A percentile compares a stretch with the other conserved stretches of the same genome.
phyloP scores from a whole-genome alignment of 306 rosid genomes.

The Comarum palustre region DNA sequence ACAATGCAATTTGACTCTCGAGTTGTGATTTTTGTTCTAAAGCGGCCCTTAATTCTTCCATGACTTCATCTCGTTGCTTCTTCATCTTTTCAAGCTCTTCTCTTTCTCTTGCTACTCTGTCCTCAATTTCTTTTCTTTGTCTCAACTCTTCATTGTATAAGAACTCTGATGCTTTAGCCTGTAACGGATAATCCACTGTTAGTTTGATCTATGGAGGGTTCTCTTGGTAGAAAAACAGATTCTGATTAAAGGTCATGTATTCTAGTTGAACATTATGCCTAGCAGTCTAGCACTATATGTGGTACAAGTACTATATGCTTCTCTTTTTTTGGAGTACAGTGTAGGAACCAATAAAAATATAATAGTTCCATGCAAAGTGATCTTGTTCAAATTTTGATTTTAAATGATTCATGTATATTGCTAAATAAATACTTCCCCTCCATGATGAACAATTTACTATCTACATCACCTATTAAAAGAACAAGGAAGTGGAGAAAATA shows the following conservation, averaged over 20 bases:
- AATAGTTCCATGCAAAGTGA: neutral
- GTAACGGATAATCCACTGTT: slow-evolving; percentile 14
- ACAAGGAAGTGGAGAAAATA: neutral
- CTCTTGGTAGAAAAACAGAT: neutral
- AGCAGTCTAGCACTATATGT: neutral
- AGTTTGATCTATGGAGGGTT: slow-evolving; percentile 1
- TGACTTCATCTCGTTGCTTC: slow-evolving; percentile 37
- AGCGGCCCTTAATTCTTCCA: slow-evolving; percentile 52
- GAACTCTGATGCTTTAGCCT: slow-evolving; percentile 54
- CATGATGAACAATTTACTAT: neutral
- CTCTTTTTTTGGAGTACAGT: neutral
- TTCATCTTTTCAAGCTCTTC: slow-evolving; percentile 47
- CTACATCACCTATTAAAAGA: neutral
- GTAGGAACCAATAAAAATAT: neutral
- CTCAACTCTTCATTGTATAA: slow-evolving; percentile 49
- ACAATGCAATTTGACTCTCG: slow-evolving; percentile 51
- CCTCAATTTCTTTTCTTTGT: slow-evolving; percentile 59
- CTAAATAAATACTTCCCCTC: neutral
- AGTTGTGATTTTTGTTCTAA: slow-evolving; percentile 42
- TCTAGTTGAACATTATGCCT: slow-evolving; percentile 6
- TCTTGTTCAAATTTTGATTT: neutral
- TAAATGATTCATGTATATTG: neutral
- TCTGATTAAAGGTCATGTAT: slow-evolving; percentile 4
- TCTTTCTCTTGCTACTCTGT: slow-evolving; percentile 45
- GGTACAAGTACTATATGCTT: slow-evolving; percentile 4